Conservation (phyloP, 495 filamentous ascomycete genomes). For the Cairneyella variabilis region DNA sequence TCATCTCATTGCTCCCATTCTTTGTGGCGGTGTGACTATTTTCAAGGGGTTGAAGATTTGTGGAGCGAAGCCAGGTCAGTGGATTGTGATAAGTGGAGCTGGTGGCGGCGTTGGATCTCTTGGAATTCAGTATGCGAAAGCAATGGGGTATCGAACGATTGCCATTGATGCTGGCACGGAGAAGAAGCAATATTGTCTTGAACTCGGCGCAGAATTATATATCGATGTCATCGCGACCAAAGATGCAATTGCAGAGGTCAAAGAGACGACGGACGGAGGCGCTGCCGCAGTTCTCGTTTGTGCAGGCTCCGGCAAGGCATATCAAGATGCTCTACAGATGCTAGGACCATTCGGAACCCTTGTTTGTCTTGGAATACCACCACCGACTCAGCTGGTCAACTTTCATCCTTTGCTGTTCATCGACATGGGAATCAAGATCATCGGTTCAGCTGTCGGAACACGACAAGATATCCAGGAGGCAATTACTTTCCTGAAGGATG, state of each 20-base stretch:
- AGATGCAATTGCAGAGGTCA: constrained; percentile 35
- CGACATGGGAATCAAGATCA: constrained; percentile 16
- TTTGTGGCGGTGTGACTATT: constrained; percentile 58
- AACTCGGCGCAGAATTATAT: constrained; percentile 62
- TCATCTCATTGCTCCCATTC: constrained; percentile 57
- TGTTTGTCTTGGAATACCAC: constrained; percentile 65
- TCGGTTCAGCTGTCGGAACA: constrained; percentile 20
- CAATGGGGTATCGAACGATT: constrained; percentile 64
- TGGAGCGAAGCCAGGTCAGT: constrained; percentile 53
- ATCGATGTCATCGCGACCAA: constrained; percentile 51
- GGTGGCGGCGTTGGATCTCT: constrained; percentile 64
- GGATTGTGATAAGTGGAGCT: constrained; percentile 60
- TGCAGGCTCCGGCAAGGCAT: constrained; percentile 59
- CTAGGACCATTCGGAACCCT: constrained; percentile 57
- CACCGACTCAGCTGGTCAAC: not conserved
- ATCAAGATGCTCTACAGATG: constrained; percentile 52
- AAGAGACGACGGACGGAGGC: constrained; percentile 54
- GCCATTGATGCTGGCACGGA: constrained; percentile 57
- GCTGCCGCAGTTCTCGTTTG: constrained; percentile 60
- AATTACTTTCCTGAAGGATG: constrained; percentile 17
- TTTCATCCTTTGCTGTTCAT: constrained; percentile 14
- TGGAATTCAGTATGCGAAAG: constrained; percentile 57
- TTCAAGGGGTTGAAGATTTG: constrained; percentile 54
- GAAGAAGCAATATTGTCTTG: constrained; percentile 52
- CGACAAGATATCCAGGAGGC: constrained; percentile 21